phyloP scores from a whole-genome alignment of 2,329 filamentous ascomycete genomes.

The Blastomyces parvus region DNA sequence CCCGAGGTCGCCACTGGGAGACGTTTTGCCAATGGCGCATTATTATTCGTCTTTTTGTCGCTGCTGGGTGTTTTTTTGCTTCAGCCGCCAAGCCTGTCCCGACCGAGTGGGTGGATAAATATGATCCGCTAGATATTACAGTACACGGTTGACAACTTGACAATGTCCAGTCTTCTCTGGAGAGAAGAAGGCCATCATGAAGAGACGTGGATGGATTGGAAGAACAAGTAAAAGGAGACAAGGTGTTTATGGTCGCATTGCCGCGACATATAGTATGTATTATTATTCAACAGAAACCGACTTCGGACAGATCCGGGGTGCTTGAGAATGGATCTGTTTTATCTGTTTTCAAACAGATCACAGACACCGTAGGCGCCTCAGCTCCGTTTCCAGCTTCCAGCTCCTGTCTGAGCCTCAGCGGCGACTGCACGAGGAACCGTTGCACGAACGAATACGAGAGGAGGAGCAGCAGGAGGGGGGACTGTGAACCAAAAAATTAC shows the following conservation, averaged over 20 bases:
- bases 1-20: neutral
- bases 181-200: neutral
- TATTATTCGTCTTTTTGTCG: neutral
- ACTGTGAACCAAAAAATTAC: neutral
- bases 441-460: neutral
- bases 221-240: no score
- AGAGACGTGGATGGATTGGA: neutral
- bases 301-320: neutral
- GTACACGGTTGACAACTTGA: neutral
- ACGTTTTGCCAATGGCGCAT: neutral
- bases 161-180: neutral
- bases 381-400: neutral
- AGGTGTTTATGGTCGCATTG: neutral
- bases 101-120: neutral
- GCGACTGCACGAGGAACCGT: neutral
- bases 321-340: neutral
- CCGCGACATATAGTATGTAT: neutral
- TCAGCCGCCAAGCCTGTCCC: neutral
- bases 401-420: neutral
- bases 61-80: neutral
- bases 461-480: no score
- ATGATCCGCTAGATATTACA: neutral
- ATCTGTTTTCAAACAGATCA: neutral
- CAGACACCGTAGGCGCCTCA: neutral
- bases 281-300: neutral